phyloP scores from a whole-genome alignment of 257 asterid species.

The Galeopsis tetrahit region DNA sequence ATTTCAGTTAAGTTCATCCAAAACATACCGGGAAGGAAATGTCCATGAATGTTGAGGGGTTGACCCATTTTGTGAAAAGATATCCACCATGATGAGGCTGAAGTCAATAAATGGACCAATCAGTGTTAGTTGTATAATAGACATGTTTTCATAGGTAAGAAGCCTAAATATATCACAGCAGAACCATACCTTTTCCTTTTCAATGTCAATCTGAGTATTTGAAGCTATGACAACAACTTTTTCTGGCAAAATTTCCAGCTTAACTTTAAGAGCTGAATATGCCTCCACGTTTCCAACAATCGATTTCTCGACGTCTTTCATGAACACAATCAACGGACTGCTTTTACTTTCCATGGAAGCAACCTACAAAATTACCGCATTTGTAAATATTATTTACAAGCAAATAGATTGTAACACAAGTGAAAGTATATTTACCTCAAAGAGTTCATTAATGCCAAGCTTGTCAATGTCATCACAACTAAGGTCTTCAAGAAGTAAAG shows the following conservation, averaged over 20 bases:
- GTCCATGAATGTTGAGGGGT: conserved; percentile 87
- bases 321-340: conserved; percentile 63
- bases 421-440: conserved; percentile 57
- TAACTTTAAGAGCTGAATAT: conserved; percentile 57
- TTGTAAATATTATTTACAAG: conserved; percentile 13
- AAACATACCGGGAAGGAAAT: conserved; percentile 81
- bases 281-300: conserved; percentile 68
- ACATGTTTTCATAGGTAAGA: neutral
- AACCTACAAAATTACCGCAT: conserved; percentile 50
- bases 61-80: conserved; percentile 78
- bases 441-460: conserved; percentile 73
- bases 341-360: conserved; percentile 68
- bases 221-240: conserved; percentile 81
- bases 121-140: neutral
- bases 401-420: conserved; percentile 11
- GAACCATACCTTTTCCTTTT: conserved; percentile 78
- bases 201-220: conserved; percentile 74
- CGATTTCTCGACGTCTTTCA: conserved; percentile 86
- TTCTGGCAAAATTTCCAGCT: conserved; percentile 73
- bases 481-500: conserved; percentile 69
- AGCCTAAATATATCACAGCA: conserved; percentile 16
- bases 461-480: conserved; percentile 59
- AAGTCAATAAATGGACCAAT: conserved; percentile 24
- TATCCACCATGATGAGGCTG: conserved; percentile 85
- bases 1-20: conserved; percentile 4